A percentile compares a stretch with the other conserved stretches of the same genome.
Evolutionary conservation across 2,329 filamentous ascomycete species (phyloP).

Genomic region (Corinectria fuckeliana): DNA sequence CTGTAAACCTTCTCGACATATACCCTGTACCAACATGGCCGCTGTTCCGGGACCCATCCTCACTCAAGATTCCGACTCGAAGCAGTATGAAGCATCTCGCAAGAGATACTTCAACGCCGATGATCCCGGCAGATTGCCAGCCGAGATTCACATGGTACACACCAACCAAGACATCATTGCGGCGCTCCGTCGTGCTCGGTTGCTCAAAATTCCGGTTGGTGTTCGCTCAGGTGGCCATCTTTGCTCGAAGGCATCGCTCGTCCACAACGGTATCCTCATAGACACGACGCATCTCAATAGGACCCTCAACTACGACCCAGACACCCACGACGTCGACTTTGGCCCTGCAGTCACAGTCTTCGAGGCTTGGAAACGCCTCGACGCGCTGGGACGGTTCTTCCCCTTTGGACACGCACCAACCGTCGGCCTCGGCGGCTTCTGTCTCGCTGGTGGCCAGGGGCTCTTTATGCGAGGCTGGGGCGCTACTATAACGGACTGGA

Average conservation of each 20-base stretch:
- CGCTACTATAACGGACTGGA: slow-evolving; percentile 33
- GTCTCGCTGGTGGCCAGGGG: background rate
- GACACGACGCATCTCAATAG: background rate
- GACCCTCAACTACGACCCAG: background rate
- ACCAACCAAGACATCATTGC: background rate
- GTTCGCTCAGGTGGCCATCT: slow-evolving; percentile 5
- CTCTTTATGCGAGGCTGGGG: background rate
- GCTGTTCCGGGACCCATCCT: background rate
- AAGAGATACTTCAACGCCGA: background rate
- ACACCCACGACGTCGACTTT: background rate
- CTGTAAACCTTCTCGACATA: background rate
- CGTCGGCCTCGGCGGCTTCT: background rate
- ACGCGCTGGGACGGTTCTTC: background rate
- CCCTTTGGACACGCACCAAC: background rate
- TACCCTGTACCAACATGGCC: background rate
- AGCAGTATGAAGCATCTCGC: background rate
- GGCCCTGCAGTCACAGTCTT: background rate
- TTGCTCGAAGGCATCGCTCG: background rate
- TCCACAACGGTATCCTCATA: background rate
- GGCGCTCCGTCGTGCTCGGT: background rate
- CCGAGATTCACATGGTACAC: background rate
- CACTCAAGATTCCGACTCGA: background rate
- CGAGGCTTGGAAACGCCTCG: background rate
- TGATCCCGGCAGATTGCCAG: background rate
- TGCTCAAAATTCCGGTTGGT: background rate